Base-by-base conservation (phyloP, 129 eudicot species). In the carrot (Daucus carota) region DNA sequence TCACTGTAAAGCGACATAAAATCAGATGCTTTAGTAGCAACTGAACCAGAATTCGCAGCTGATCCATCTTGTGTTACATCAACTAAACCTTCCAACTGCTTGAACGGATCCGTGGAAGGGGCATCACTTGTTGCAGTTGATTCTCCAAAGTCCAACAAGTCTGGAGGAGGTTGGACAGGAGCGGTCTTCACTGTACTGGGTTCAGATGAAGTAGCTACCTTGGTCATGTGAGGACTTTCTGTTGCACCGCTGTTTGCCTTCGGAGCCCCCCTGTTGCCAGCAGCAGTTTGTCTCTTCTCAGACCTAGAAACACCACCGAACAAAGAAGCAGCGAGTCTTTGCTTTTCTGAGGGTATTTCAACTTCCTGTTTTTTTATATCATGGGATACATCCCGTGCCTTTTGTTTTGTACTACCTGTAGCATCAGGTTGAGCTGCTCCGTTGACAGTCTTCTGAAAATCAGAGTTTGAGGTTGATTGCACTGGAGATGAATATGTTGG, bases 71-170 rank as follows among this genome's bases (percentile, higher is more conserved):
- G 85, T 28, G 80, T 77, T 75, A 78, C 73, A 63, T 91, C 99
- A 52, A 95, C 83, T 73, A 95, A 93, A 76, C 97, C 94, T 84
- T 95, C 96, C 80, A 95, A 80, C 76, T 92, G 89, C 83, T 80
- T 82, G 73, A 95, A 95, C 28, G 97, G 99, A 54, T 95, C 99
- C 54, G 80, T 75, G 0, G 85, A 78, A 0, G 92, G 76, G 59
- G 84, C 73, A 42, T 67, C 73, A 45, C 73, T 84, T 29, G 73
- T 32, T 45, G 46, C 77, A n/a, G 85, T 70, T 17, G 96, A 76
- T 81, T 89, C 99, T 70, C 96, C 96, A 38, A 95, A 76, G 85
- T 95, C 97, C 6, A 95, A 88, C 85, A 95, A 86, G 80, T 95
- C 96, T 26, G 92, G 96, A 31, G 90, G 87, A 18, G 96, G 96